Evolutionary conservation across 2,329 filamentous ascomycete genomes (phyloP), one percentile per base, ranked within the genome.

Genomic region (Stagonosporopsis rhizophila): DNA sequence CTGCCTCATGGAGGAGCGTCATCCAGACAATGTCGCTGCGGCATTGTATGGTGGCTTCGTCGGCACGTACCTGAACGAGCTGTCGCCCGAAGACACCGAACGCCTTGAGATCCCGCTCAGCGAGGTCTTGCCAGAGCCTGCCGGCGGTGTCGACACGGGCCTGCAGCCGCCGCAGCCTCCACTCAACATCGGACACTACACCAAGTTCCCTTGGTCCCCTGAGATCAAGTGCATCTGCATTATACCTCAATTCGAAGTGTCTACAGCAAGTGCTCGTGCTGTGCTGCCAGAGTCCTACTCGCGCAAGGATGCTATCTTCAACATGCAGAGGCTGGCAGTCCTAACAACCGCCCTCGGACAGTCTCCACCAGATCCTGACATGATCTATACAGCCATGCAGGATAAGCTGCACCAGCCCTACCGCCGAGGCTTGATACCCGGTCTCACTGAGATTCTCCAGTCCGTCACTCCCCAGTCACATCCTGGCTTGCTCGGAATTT

Each of bases 381-480:
- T 96, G 77, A 99, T 99, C 75, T 96, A 96, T 80, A 87, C 96
- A 44, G 94, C 93, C 42, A 99, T 99, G 95, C 95, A 98, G 79
- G 95, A 99, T 81, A 96, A 93, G 79, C 87, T 99, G 59, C 95
- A 99, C 80, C 95, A 99, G 78, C 95, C 92, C 39, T 98, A 99
- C 81, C 89, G 95, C 50, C 89, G 95, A 78, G 89, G 85, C 2
- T 85, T 99, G 60, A 96, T 99, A 66, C 95, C 95, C 1, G 95
- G 94, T 0, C 83, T 99, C 54, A 89, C 90, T 15, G 90, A 96
- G 73, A 94, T 99, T 50, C 87, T 99, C 48, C 87, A 92, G 75
- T 94, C 89, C 58, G 93, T 98, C 81, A 96, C 91, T 11, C 95
- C 94, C 25, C 85, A 86, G 71, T 89, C 89, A 5, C 92, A 97